Evolutionary conservation across 2,329 filamentous ascomycete species (phyloP).

Genomic region (Aspergillus ibericus): DNA sequence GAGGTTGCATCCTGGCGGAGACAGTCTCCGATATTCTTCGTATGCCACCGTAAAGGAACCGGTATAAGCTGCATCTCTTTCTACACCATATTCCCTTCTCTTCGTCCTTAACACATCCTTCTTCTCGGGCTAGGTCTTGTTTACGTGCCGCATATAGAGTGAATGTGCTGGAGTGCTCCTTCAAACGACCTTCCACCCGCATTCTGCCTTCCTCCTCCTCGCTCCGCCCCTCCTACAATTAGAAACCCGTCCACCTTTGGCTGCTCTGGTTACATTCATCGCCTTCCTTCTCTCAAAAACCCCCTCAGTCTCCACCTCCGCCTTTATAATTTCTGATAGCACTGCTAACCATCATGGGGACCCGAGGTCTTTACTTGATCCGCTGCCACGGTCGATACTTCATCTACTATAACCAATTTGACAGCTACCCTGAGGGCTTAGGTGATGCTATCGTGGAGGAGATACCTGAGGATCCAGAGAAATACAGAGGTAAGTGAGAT

Average conservation of each 20-base stretch:
- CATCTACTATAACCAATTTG: conserved; percentile 19
- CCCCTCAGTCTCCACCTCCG: background rate
- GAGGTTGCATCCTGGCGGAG: too few relatives aligned
- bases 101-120: too few relatives aligned
- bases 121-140: too few relatives aligned
- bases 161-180: too few relatives aligned
- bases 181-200: background rate
- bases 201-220: too few relatives aligned
- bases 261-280: background rate
- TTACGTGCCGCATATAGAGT: too few relatives aligned
- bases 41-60: too few relatives aligned
- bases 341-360: conserved; percentile 15
- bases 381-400: conserved; percentile 22
- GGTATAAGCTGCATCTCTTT: too few relatives aligned
- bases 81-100: too few relatives aligned
- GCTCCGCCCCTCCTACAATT: too few relatives aligned
- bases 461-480: conserved; percentile 13
- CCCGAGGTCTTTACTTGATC: conserved; percentile 15
- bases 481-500: conserved; percentile 15
- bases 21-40: too few relatives aligned
- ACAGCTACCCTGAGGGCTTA: conserved; percentile 22
- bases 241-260: too few relatives aligned
- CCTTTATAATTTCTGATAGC: background rate
- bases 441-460: conserved; percentile 14
- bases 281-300: background rate